Evolutionary conservation across 179 eudicot species (phyloP).

Genomic region (Silene coronaria): DNA sequence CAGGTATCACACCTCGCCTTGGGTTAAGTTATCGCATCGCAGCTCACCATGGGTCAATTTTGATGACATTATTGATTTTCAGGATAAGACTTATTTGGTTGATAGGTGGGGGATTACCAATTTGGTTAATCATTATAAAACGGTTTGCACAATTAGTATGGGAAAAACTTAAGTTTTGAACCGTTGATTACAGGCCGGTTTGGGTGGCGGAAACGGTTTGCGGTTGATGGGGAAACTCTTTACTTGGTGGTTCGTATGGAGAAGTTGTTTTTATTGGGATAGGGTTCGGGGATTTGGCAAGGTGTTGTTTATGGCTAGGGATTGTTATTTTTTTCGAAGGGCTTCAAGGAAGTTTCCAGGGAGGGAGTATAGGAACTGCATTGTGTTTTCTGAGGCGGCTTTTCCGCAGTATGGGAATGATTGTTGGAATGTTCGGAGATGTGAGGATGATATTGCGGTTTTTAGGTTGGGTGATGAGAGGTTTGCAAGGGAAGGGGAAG

Average conservation of each 20-base stretch:
- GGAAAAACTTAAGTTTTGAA: not conserved
- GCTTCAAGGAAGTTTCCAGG: not conserved
- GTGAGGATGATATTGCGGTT: conserved; percentile 6
- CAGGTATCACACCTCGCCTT: too few relatives aligned
- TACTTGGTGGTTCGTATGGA: conserved; percentile 2
- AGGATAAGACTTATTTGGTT: too few relatives aligned
- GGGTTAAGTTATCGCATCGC: too few relatives aligned
- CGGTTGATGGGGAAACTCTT: not conserved
- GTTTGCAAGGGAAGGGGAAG: not conserved
- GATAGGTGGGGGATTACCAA: too few relatives aligned
- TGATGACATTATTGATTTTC: too few relatives aligned
- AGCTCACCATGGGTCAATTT: too few relatives aligned
- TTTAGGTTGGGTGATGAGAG: not conserved
- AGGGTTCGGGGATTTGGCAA: not conserved
- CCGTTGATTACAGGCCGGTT: too few relatives aligned
- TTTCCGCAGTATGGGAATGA: not conserved
- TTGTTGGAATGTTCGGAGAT: not conserved
- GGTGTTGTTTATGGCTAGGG: conserved; percentile 1
- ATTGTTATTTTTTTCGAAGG: not conserved
- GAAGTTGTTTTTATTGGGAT: not conserved
- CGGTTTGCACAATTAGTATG: too few relatives aligned
- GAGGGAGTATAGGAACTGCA: conserved; percentile 6
- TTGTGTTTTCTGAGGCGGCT: conserved; percentile 10
- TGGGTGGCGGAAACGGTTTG: conserved; percentile 2
- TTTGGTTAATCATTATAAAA: too few relatives aligned